phyloP scores from a whole-genome alignment of 805 yeast genomes.

The Wickerhamomyces hampshirensis region DNA sequence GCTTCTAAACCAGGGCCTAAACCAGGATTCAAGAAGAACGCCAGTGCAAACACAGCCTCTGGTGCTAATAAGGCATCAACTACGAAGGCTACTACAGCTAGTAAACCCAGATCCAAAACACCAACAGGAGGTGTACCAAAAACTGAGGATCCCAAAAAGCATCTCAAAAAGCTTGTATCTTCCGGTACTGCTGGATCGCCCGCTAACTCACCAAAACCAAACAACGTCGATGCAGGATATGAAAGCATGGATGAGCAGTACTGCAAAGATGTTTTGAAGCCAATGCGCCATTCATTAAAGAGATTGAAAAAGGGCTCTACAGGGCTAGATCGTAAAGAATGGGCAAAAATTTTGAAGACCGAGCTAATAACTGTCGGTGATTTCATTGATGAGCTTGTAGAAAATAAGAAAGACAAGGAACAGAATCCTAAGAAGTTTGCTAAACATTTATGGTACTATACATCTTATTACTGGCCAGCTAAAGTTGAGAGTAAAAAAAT shows the following conservation, averaged over 20 bases:
- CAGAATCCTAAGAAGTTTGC: conserved; percentile 35
- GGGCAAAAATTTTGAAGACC: conserved; percentile 64
- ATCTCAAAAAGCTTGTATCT: conserved; percentile 6
- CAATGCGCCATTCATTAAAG: conserved; percentile 62
- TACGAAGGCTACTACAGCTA: conserved; percentile 10
- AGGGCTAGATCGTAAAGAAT: conserved; percentile 70
- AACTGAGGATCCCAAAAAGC: conserved; percentile 7
- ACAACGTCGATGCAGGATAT: conserved; percentile 44
- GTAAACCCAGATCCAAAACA: conserved; percentile 14
- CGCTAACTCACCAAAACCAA: conserved; percentile 3
- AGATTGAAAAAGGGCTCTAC: conserved; percentile 65
- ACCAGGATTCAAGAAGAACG: conserved; percentile 5
- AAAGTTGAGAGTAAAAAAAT: conserved; percentile 71
- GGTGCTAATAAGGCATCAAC: too few relatives aligned
- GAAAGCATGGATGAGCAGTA: conserved; percentile 73
- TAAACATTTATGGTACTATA: conserved; percentile 80
- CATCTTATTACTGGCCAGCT: conserved; percentile 84
- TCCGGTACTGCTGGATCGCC: conserved; percentile 3
- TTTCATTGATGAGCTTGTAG: conserved; percentile 47
- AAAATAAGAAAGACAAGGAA: conserved; percentile 17
- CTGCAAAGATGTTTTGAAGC: conserved; percentile 57
- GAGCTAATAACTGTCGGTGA: conserved; percentile 74
- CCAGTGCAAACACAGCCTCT: conserved; percentile 14
- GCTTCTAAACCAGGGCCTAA: conserved; percentile 13
- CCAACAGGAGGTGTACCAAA: conserved; percentile 19